Evolutionary conservation across 1,139 yeast genomes (phyloP), one percentile per base, ranked within the genome.

Genomic region (Dujonia santamariae): DNA sequence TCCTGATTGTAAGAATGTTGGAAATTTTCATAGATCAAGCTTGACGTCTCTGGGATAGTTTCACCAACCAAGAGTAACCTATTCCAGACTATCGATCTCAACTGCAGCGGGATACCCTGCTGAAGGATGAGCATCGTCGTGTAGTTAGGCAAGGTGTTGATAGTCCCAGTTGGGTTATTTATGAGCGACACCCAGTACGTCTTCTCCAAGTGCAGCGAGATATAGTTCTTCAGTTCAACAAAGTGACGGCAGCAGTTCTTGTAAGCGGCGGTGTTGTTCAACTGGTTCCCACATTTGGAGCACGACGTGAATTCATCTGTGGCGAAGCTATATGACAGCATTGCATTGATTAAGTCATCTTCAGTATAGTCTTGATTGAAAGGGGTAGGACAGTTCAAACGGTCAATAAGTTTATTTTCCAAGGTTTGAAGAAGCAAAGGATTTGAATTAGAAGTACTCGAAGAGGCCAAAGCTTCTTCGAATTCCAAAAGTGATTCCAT

Each of bases 171-270:
- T 2, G 75, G 75, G 42, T 67, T 61, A 36, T 59, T 62, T 27
- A 74, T 51, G 36, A 73, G 70, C 25, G 68, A 57, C 36, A 64
- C 47, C 78, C 78, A 73, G 44, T 58, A 74, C 4, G 63, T 56
- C 25, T 52, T 50, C 37, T 72, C 77, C 24, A 70, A 49, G 11
- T 47, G 43, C 8, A 65, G 52, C 19, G 45, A 43, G 24, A 48
- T 44, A 42, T 30, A 51, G 53, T 27, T 42, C 40, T 28, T 41
- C 16, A 20, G 27, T 8, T 29, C 31, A 11, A 40, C 35, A 32
- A 32, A 43, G 11, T 28, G 17, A 19, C 28, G 23, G 32, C 53
- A 48, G 25, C 53, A 48, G 3, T 32, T 31, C 28, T 37, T 34
- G 32, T 39, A 41, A 16, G 17, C 4, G 23, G 21, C 45, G 47